Evolutionary conservation across 2,329 filamentous ascomycete species (phyloP).

Genomic region (Didymella pinodella): DNA sequence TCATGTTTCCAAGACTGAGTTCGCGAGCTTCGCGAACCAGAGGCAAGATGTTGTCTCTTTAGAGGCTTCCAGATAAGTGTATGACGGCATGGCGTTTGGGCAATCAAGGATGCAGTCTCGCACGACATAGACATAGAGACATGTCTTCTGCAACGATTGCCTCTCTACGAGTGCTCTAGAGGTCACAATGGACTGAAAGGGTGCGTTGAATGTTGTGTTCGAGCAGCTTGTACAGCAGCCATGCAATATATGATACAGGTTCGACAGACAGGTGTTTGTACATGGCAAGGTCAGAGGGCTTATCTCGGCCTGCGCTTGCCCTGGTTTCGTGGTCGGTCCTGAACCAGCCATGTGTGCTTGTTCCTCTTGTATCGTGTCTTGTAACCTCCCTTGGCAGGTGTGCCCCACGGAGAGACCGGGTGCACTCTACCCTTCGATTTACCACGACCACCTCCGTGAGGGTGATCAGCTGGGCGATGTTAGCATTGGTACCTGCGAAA

Average conservation of each 20-base stretch:
- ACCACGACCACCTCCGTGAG: constrained; percentile 97
- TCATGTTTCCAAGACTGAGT: neutral
- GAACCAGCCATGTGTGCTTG: constrained; percentile 89
- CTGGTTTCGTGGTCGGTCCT: constrained; percentile 84
- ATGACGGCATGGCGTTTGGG: neutral
- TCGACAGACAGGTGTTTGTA: constrained; percentile 28
- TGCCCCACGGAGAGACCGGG: constrained; percentile 96
- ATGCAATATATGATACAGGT: constrained; percentile 32
- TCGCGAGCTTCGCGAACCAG: neutral
- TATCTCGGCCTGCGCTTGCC: constrained; percentile 73
- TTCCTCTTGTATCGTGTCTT: constrained; percentile 92
- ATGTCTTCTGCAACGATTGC: neutral
- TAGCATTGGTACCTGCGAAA: constrained; percentile 15
- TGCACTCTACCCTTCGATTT: constrained; percentile 99
- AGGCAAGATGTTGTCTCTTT: neutral
- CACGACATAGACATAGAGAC: neutral
- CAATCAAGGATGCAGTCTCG: neutral
- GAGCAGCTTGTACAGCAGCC: constrained; percentile 16
- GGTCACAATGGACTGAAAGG: neutral
- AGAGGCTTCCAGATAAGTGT: neutral
- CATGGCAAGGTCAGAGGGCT: constrained; percentile 18
- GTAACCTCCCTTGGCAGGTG: constrained; percentile 85
- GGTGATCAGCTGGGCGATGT: constrained; percentile 76
- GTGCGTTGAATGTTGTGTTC: constrained; percentile 8
- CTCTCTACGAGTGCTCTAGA: neutral